Evolutionary conservation across 805 yeast species (phyloP), one percentile per base, ranked within the genome.

Genomic region (Wickerhamomyces tratensis): DNA sequence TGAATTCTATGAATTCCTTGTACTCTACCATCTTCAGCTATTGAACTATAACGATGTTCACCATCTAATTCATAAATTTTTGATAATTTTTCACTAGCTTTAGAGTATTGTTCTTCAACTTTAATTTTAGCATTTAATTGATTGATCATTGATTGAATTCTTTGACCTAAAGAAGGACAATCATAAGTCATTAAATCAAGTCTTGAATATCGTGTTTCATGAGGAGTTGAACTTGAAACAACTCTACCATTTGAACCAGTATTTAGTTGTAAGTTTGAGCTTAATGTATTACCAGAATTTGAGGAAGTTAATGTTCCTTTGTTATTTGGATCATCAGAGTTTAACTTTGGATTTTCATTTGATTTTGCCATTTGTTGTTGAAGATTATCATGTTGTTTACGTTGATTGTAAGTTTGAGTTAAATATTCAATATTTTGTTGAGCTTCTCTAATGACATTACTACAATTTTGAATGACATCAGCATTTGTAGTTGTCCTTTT

Each of bases 121-220:
- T 91, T 93, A 38, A 91, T 71, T 63, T 93, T 93, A 62, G 91
- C 88, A 58, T 89, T 96, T 46, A 93, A 71, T 62, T 88, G 95
- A 64, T 89, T 97, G 43, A 91, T 73, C 98, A 93, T 89, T 53
- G 86, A 81, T 63, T 87, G 96, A 56, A 93, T 93, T 48, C 93
- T 77, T 54, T 93, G 96, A 10, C 97, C 96, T 51, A 93, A 67
- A 0, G 95, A 86, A 1, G 97, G 96, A 52, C 96, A 86, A 54
- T 93, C 97, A 57, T 87, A 88, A 53, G 88, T 88, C 58, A 87
- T 73, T 43, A 93, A 69, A 59, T 93, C 98, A 50, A 85, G 67
- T 20, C 85, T 72, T 0, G 91, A 76, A 55, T 73, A 84, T 5
- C 52, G 54, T 25, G 58, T 54, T 37, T 64, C 69, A 29, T 53